Conservation (phyloP, 352 stramenopile species). For the Phytophthora vignae region DNA sequence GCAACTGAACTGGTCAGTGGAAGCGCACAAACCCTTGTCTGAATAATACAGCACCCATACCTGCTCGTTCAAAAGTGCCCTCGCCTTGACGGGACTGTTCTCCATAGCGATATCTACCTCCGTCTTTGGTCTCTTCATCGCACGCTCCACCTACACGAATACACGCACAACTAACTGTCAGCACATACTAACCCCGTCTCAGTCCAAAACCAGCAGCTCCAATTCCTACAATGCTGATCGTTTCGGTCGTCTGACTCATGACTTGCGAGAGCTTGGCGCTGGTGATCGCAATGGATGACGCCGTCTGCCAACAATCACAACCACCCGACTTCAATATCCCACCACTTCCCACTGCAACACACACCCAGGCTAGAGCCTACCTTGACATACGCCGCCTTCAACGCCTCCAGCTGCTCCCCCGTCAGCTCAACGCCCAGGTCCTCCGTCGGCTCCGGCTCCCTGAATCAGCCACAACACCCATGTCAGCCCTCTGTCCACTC, state of each 20-base stretch:
- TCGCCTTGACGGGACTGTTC: conserved; percentile 67
- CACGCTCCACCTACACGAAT: conserved; percentile 58
- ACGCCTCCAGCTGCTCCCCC: conserved; percentile 47
- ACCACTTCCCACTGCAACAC: not conserved
- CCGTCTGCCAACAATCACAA: conserved; percentile 42
- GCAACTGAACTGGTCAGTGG: not conserved
- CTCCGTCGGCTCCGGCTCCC: conserved; percentile 24
- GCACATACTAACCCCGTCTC: not conserved
- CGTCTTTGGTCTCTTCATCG: conserved; percentile 83
- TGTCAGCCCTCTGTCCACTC: conserved; percentile 4
- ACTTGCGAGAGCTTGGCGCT: conserved; percentile 64
- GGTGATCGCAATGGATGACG: conserved; percentile 61
- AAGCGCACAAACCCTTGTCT: not conserved
- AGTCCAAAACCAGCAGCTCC: not conserved
- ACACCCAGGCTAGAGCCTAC: conserved; percentile 23
- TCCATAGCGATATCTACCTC: conserved; percentile 78
- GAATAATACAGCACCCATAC: conserved; percentile 18
- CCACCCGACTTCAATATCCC: not conserved
- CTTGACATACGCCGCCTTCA: conserved; percentile 68
- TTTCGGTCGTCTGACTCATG: conserved; percentile 69
- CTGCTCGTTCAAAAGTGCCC: conserved; percentile 49
- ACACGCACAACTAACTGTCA: not conserved
- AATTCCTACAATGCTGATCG: conserved; percentile 66
- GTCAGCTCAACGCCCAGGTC: conserved; percentile 43
- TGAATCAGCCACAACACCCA: conserved; percentile 5